Percentiles rank a stretch among this genome's conserved stretches.
Conservation (phyloP, 2,329 filamentous ascomycete genomes). For the Apiospora sp. region DNA sequence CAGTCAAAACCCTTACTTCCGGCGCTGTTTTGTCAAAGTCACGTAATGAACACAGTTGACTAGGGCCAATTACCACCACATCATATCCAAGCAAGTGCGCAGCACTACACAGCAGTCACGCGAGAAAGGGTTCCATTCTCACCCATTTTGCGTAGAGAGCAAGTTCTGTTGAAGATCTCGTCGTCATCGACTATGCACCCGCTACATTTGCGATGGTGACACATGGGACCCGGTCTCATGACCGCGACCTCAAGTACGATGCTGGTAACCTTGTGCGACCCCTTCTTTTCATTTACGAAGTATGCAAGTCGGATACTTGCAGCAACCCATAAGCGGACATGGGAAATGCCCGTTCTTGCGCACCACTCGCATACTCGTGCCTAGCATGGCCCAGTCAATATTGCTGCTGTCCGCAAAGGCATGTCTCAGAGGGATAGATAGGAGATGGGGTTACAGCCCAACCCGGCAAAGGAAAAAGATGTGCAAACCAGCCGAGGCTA, state of each 20-base stretch:
- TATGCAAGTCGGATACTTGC: constrained; percentile 2
- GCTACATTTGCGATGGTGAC: background rate
- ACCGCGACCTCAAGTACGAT: constrained; percentile 1
- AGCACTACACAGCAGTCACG: too few relatives aligned
- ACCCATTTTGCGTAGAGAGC: background rate
- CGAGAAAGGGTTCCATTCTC: background rate
- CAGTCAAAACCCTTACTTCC: too few relatives aligned
- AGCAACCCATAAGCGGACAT: constrained; percentile 15
- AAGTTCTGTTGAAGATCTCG: background rate
- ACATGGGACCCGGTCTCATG: background rate
- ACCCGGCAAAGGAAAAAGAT: background rate
- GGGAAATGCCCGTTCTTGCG: background rate
- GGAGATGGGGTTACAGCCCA: background rate
- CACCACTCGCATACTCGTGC: constrained; percentile 2
- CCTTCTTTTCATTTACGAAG: background rate
- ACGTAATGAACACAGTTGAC: too few relatives aligned
- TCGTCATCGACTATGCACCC: background rate
- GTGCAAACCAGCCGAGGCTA: background rate
- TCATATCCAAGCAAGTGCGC: too few relatives aligned
- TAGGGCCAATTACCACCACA: background rate
- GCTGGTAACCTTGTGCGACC: background rate
- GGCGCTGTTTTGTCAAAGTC: too few relatives aligned
- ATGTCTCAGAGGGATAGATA: background rate
- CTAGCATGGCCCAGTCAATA: background rate
- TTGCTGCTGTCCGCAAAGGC: background rate